These are phyloP conservation scores for Trypanosoma melophagium DNA, from an alignment of 208 protist species.

Conservation along the genomic window DNA sequence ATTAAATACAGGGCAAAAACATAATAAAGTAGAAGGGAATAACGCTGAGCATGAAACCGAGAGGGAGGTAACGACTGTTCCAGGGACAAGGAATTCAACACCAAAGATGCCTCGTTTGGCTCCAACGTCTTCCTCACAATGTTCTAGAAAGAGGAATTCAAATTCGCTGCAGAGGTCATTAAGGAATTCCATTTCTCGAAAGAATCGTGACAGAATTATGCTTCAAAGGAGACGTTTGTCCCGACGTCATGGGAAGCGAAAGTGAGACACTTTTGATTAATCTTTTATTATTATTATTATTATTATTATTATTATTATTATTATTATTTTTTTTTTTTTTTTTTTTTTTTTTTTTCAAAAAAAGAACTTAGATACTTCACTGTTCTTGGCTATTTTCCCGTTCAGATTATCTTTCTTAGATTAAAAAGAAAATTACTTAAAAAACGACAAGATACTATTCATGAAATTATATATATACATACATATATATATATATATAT, in stretches of 20 bases:
- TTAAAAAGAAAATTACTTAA: neutral
- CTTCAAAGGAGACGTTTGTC: neutral
- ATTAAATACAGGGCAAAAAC: neutral
- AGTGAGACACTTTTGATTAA: neutral
- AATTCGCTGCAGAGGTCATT: neutral
- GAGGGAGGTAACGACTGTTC: neutral
- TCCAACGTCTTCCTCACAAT: neutral
- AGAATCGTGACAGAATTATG: constrained; percentile 6
- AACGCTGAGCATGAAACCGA: neutral
- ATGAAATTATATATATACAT: neutral
- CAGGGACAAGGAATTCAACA: no score
- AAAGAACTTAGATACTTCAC: no score
- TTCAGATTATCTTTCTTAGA: no score
- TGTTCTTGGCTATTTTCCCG: no score
- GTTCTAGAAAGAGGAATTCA: neutral
- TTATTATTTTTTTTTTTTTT: neutral
- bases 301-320: neutral
- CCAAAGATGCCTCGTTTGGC: neutral
- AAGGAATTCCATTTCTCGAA: constrained; percentile 12
- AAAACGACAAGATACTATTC: neutral
- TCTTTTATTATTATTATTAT: neutral
- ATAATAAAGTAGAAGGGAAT: neutral
- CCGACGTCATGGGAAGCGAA: neutral
- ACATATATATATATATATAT: no score
- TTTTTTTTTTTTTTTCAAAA: constrained; percentile 1